Base-by-base conservation (phyloP, 495 filamentous ascomycete species). In the Diplogelasinospora grovesii region DNA sequence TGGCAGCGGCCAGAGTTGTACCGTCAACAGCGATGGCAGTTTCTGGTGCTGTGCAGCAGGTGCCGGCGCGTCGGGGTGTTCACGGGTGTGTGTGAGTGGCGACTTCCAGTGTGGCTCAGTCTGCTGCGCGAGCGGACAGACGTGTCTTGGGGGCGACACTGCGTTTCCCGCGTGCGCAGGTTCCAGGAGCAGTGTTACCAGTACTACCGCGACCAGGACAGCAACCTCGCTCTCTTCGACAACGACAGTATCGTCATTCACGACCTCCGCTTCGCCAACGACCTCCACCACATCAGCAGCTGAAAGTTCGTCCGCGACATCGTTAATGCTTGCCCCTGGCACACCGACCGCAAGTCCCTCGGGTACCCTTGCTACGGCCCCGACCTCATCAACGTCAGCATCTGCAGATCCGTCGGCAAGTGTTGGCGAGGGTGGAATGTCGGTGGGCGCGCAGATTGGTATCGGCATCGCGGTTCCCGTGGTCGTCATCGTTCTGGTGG, bases 91-190 rank as follows among this genome's bases (percentile, higher is more conserved):
- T 22, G 23, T 26, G 11, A 15, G 15, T 20, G 36, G 36, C 15
- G 30, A 23, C 5, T 39, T 39, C 19, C 36, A 39, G 36, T 39
- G 36, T 26, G 24, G 36, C 6, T 39, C 36, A 8, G 36, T 39
- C 3, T 39, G 36, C 36, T 39, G 36, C 25, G 30, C 36, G 13
- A 18, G 30, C 36, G 36, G 36, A 13, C 36, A 39, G 25, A 22
- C 15, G 9, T 39, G 36, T 26, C 30, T 15, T 20, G 36, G 36
- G 14, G 36, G 36, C 4, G 36, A 39, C 25, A 39, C 36, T 5
- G 36, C 22, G 4, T 27, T 1, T 39, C 27, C 23, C 30, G 36
- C 23, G 18, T 19, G 15, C 9, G 13, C 23, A n/a, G 20, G 4
- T 23, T 11, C 10, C 34, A 13, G 16, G 10, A 19, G 2, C 18